Conservation (phyloP, 2,329 filamentous ascomycete genomes). For the Cadophora sp. region DNA sequence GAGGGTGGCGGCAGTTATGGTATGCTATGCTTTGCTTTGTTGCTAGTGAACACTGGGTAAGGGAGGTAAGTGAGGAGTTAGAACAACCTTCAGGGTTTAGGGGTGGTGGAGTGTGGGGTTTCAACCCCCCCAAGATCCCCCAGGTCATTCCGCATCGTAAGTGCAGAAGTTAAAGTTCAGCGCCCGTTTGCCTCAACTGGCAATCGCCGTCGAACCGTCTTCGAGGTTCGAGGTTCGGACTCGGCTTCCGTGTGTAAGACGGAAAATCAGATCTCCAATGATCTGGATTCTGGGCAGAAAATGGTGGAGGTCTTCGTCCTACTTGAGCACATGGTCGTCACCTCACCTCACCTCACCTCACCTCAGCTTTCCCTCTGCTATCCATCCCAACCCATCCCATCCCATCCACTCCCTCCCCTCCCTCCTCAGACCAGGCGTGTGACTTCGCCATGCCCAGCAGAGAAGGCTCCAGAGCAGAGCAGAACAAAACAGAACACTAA, state of each 20-base stretch:
- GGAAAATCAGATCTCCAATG: constrained; percentile 5
- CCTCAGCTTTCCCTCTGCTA: background rate
- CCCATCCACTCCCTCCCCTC: background rate
- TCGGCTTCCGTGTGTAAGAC: constrained; percentile 3
- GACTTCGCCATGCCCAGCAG: constrained; percentile 3
- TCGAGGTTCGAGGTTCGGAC: background rate
- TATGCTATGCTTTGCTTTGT: no score
- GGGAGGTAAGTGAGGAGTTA: no score
- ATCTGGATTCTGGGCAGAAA: background rate
- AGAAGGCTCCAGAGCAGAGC: constrained; percentile 1
- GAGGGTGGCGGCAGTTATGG: constrained; percentile 1
- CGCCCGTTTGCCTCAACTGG: constrained; percentile 1
- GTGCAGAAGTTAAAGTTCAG: background rate
- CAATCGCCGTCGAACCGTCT: background rate
- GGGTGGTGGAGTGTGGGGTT: background rate
- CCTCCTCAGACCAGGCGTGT: constrained; percentile 7
- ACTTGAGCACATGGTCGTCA: background rate
- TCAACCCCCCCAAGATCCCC: constrained; percentile 1
- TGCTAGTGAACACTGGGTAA: background rate
- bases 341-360: background rate
- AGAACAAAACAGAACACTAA: background rate
- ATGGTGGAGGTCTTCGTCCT: background rate
- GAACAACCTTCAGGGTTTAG: constrained; percentile 3
- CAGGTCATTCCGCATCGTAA: constrained; percentile 10
- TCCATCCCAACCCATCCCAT: background rate